Conservation (phyloP, 2,329 filamentous ascomycete species). For the Scedosporium aurantiacum region DNA sequence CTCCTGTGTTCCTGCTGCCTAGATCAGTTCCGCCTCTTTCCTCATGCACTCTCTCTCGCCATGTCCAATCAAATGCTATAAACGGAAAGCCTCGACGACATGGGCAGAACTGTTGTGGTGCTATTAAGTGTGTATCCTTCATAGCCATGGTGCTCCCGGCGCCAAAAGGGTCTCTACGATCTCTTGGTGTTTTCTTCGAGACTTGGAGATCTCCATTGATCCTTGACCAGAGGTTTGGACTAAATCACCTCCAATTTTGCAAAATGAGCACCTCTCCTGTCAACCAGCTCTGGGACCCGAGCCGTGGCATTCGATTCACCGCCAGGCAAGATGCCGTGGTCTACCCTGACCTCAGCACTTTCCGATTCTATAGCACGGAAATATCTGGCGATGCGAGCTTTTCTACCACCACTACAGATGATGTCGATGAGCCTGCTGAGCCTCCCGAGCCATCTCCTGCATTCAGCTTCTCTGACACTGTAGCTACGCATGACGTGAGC, state of each 20-base stretch:
- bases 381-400: not conserved
- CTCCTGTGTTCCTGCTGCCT: not conserved
- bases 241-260: not conserved
- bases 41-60: not conserved
- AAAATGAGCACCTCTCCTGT: not conserved
- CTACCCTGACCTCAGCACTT: constrained; percentile 1
- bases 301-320: constrained; percentile 1
- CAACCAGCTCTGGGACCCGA: constrained; percentile 2
- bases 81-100: not conserved
- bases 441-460: not conserved
- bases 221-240: not conserved
- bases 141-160: not conserved
- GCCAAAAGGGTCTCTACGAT: not conserved
- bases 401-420: not conserved
- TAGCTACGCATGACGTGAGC: not conserved
- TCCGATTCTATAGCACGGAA: not conserved
- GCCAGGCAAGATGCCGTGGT: not conserved
- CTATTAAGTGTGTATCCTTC: not conserved
- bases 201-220: not conserved
- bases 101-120: not conserved
- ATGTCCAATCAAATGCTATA: not conserved
- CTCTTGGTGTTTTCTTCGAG: not conserved
- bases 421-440: not conserved
- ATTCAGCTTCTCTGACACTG: not conserved
- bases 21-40: not conserved